Base-by-base conservation (phyloP, 2,329 filamentous ascomycete genomes). In the Phoma herbarum region DNA sequence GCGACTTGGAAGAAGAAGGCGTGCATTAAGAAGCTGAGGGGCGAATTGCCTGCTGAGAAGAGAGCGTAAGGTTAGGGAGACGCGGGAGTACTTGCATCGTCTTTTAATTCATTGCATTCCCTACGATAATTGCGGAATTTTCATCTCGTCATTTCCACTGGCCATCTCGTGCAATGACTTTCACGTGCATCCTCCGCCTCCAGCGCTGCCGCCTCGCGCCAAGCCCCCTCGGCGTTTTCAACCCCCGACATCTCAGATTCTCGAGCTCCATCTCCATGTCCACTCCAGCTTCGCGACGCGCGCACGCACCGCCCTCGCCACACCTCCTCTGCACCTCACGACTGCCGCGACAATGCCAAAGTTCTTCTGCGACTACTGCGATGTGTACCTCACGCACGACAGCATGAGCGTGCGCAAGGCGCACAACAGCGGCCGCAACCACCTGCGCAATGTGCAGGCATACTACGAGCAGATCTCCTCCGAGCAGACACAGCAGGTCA, bases 341-440 rank as follows among this genome's bases (percentile, higher is more conserved):
- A 12, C 23, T 14, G 23, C 25, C 50, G 22, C 4, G 39, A 64
- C 43, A 3, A 71, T 71, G 68, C 68, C 68, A 22, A 71, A 71
- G 60, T 71, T 71, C 61, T 71, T 71, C 51, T 71, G 93, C 85
- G 95, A 99, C 80, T 99, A 99, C 81, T 99, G 95, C 86, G 95
- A 99, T 90, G 95, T 99, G 79, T 99, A 99, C 86, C 90, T 99
- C 71, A 99, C 95, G 68, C 95, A 99, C 86, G 95, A 99, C 85
- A 97, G 93, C 44, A 98, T 98, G 94, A 97, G 93, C 81, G 95
- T 99, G 80, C 93, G 95, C 72, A 98, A 98, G 83, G 95, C 95
- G 48, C 95, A 99, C 81, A 99, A 99, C 84, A 90, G 88, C 77
- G 95, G 95, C 63, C 88, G 94, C 72, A 99, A 99, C 82, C 95